Evolutionary conservation across 2,329 filamentous ascomycete species (phyloP).

Genomic region (Diatrype stigma): DNA sequence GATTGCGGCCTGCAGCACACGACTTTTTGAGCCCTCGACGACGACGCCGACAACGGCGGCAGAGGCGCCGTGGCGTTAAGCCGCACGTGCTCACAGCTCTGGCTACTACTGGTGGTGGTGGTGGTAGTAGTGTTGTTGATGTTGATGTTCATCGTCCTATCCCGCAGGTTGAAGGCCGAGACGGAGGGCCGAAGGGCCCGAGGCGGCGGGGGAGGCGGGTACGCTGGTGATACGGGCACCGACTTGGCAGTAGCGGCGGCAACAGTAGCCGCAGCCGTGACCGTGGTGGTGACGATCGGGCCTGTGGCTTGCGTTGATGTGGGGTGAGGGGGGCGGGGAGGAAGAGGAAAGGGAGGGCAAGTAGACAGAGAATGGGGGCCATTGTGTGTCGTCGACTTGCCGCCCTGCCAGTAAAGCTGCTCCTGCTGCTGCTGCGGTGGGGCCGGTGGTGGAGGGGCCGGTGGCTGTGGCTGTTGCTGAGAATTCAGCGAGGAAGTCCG

Average conservation of each 20-base stretch:
- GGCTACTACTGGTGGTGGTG: not conserved
- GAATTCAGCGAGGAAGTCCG: slow-evolving; percentile 26
- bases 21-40: no score
- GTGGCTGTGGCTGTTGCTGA: slow-evolving; percentile 20
- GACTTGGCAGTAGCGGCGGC: slow-evolving; percentile 8
- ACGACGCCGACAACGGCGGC: slow-evolving; percentile 15
- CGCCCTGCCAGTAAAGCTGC: slow-evolving; percentile 9
- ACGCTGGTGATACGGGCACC: slow-evolving; percentile 21
- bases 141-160: slow-evolving; percentile 8
- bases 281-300: not conserved
- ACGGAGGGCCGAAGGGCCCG: slow-evolving; percentile 15
- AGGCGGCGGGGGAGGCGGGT: slow-evolving; percentile 17
- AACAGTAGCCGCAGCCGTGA: slow-evolving; percentile 1
- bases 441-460: not conserved
- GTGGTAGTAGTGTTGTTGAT: not conserved
- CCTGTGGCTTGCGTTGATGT: no score
- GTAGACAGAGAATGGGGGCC: no score
- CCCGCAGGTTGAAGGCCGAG: slow-evolving; percentile 22
- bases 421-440: not conserved
- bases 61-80: slow-evolving; percentile 15
- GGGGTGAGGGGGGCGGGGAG: not conserved
- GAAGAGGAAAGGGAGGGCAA: slow-evolving; percentile 3
- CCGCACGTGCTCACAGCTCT: not conserved
- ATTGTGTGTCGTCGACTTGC: slow-evolving; percentile 19
- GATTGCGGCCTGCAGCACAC: slow-evolving; percentile 5